Percentiles rank a stretch among this genome's conserved stretches.
Evolutionary conservation across 2,329 filamentous ascomycete genomes (phyloP).

Genomic region (Aureobasidium mangrovei): DNA sequence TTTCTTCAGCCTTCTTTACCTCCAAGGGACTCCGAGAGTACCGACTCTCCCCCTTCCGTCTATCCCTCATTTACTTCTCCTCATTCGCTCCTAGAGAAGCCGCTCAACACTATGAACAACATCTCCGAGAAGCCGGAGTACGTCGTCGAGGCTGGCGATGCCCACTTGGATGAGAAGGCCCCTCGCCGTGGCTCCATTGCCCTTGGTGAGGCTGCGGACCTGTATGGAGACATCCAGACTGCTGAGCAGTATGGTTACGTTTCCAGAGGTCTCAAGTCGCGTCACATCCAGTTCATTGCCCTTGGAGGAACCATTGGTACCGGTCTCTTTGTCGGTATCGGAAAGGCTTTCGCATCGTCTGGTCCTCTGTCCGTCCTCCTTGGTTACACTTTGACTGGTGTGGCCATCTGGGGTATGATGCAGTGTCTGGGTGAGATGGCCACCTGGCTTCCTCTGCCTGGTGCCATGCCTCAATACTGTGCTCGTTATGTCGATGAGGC

Average conservation of each 20-base stretch:
- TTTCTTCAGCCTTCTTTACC: not conserved
- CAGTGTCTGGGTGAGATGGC: conserved; percentile 35
- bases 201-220: conserved; percentile 40
- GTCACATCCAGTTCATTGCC: conserved; percentile 52
- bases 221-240: conserved; percentile 44
- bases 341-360: conserved; percentile 16
- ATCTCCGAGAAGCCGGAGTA: conserved; percentile 14
- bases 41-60: not conserved
- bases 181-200: conserved; percentile 16
- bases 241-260: conserved; percentile 47
- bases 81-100: not conserved
- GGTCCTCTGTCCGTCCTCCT: conserved; percentile 13
- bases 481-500: conserved; percentile 18
- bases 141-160: conserved; percentile 2
- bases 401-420: conserved; percentile 33
- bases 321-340: conserved; percentile 16
- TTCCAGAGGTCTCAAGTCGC: conserved; percentile 42
- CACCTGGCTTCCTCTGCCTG: conserved; percentile 31
- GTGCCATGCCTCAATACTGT: conserved; percentile 20
- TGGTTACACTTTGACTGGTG: conserved; percentile 14
- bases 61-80: not conserved
- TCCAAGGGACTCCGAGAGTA: conserved; percentile 5
- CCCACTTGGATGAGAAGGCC: conserved; percentile 7
- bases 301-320: conserved; percentile 47
- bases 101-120: not conserved